These are phyloP conservation scores for Macadamia integrifolia DNA, from an alignment of 164 flowering plant species.

Conservation along the genomic window DNA sequence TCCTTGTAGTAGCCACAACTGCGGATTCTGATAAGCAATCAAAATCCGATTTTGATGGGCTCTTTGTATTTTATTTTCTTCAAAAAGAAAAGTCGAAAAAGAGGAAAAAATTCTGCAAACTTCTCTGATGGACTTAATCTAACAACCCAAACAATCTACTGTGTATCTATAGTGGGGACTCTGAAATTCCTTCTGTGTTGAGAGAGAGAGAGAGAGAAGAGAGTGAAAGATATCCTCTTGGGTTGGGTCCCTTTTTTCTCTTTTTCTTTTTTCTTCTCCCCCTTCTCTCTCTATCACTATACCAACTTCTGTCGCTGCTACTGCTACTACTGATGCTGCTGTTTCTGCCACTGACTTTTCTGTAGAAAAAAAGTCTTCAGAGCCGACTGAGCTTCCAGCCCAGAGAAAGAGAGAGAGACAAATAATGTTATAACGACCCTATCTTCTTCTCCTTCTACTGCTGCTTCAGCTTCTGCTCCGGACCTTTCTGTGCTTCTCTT, in stretches of 20 bases:
- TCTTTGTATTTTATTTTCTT: background rate
- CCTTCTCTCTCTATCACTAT: background rate
- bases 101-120: background rate
- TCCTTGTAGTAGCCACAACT: constrained; percentile 83
- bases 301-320: background rate
- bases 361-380: background rate
- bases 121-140: background rate
- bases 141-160: background rate
- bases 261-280: background rate
- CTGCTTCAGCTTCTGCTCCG: no score
- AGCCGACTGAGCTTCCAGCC: background rate
- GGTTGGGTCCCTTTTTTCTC: background rate
- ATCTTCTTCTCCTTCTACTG: background rate
- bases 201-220: constrained; percentile 5
- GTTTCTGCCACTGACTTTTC: background rate
- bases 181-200: constrained; percentile 16
- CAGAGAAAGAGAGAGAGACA: background rate
- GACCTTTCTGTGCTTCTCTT: no score
- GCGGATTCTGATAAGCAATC: constrained; percentile 10
- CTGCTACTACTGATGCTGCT: background rate
- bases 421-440: background rate
- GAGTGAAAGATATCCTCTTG: background rate
- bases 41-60: no score
- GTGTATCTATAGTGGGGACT: constrained; percentile 12
- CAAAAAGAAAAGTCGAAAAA: background rate